A percentile compares a stretch with the other conserved stretches of the same genome.
Conservation (phyloP, 2,329 filamentous ascomycete species). For the Plenodomus biglobosus region DNA sequence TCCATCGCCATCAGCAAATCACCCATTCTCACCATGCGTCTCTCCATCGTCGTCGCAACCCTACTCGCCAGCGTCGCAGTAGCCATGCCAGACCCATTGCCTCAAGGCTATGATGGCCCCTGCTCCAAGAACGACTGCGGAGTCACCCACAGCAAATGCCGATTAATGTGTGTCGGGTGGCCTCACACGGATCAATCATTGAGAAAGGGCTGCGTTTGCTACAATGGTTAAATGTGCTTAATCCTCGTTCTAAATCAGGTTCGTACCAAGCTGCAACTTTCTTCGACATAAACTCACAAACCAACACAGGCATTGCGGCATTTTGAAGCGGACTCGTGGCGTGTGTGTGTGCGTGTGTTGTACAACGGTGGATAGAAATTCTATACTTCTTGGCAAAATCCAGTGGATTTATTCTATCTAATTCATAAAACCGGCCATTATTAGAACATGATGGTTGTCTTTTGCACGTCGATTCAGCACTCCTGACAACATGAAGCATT, state of each 20-base stretch:
- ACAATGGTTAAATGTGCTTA: conserved; percentile 5
- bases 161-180: conserved; percentile 15
- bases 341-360: no score
- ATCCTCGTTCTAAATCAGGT: background rate
- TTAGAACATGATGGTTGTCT: no score
- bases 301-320: no score
- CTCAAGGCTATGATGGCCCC: conserved; percentile 25
- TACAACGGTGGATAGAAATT: no score
- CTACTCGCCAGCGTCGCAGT: conserved; percentile 17
- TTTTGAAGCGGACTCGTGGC: no score
- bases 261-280: no score
- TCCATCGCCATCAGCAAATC: background rate
- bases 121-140: conserved; percentile 16
- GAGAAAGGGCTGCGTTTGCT: conserved; percentile 23
- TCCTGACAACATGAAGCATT: no score
- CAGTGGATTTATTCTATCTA: no score
- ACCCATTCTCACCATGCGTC: conserved; percentile 11
- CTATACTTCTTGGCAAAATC: no score
- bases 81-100: conserved; percentile 26
- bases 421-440: no score
- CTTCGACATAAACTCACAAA: no score
- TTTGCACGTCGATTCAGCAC: no score
- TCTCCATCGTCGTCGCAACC: conserved; percentile 15
- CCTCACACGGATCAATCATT: conserved; percentile 8
- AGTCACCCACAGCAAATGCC: conserved; percentile 8